These are phyloP conservation scores for Pinus tabuliformis DNA, from an alignment of 75 land plant genomes.

Conservation along the genomic window DNA sequence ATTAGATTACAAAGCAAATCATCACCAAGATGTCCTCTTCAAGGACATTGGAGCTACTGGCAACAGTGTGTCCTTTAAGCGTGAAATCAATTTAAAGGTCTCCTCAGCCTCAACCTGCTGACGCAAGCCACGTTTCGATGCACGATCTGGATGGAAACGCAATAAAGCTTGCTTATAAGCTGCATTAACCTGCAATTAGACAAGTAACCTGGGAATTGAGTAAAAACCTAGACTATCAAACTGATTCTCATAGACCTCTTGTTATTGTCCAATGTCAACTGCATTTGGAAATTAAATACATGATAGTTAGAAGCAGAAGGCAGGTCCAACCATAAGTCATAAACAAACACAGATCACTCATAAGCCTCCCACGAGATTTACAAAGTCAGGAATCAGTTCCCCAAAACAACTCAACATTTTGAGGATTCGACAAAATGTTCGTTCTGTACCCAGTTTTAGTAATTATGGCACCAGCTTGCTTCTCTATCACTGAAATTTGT, in stretches of 20 bases:
- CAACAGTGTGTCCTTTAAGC: constrained; percentile 57
- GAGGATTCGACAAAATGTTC: background rate
- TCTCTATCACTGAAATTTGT: too few species aligned
- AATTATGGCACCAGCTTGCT: background rate
- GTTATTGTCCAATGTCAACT: background rate
- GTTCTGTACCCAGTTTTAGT: background rate
- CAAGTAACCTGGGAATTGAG: background rate
- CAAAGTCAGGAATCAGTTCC: background rate
- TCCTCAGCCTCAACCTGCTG: constrained; percentile 79
- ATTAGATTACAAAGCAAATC: background rate
- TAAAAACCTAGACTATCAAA: background rate
- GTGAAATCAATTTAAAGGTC: constrained; percentile 67
- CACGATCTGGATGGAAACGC: constrained; percentile 72
- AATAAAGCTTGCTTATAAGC: constrained; percentile 72
- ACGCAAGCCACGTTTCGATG: constrained; percentile 34
- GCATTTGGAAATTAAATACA: background rate
- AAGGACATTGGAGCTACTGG: constrained; percentile 8
- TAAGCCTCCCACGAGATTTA: background rate
- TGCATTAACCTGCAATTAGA: constrained; percentile 56
- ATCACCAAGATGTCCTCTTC: background rate
- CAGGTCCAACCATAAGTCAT: background rate
- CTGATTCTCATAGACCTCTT: background rate
- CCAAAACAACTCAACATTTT: background rate
- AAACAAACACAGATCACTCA: background rate
- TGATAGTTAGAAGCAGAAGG: background rate